These are phyloP conservation scores for Gloeostereum incarnatum DNA, from an alignment of 768 basidiomycete genomes.

Conservation along the genomic window DNA sequence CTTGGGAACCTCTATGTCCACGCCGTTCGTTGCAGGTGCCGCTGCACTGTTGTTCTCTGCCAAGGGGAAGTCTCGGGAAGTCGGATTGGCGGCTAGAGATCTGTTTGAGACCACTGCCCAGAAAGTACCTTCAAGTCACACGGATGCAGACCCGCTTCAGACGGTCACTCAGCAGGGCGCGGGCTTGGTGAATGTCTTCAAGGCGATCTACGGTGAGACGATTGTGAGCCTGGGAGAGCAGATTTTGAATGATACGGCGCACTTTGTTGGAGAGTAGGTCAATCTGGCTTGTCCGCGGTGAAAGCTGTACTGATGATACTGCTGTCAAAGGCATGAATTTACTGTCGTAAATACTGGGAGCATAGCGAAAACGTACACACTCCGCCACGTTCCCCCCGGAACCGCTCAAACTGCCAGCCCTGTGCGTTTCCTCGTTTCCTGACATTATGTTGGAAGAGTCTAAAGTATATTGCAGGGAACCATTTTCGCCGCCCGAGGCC, in stretches of 20 bases:
- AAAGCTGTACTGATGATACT: neutral
- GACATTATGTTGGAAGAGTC: too few relatives aligned
- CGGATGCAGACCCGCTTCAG: conserved; percentile 39
- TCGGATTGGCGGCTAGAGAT: conserved; percentile 22
- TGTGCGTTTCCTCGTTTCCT: too few relatives aligned
- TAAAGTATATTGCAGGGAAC: too few relatives aligned
- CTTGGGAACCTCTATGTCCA: conserved; percentile 34
- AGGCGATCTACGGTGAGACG: conserved; percentile 43
- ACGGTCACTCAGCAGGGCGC: conserved; percentile 46
- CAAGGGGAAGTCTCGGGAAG: conserved; percentile 26
- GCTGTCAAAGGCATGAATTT: conserved; percentile 39
- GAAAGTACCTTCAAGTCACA: conserved; percentile 30
- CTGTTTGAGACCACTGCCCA: conserved; percentile 42
- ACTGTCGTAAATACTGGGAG: conserved; percentile 43
- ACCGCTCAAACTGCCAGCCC: too few relatives aligned
- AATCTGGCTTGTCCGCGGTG: conserved; percentile 3
- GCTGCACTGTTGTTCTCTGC: conserved; percentile 31
- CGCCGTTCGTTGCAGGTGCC: conserved; percentile 35
- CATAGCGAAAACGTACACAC: conserved; percentile 29
- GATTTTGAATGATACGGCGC: conserved; percentile 55
- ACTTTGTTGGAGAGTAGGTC: conserved; percentile 35
- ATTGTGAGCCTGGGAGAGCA: conserved; percentile 47
- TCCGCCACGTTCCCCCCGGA: conserved; percentile 47
- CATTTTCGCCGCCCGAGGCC: conserved; percentile 35
- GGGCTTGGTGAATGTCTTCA: conserved; percentile 47